phyloP scores from a whole-genome alignment of 1,139 yeast species.

The Kodamaea plutei region DNA sequence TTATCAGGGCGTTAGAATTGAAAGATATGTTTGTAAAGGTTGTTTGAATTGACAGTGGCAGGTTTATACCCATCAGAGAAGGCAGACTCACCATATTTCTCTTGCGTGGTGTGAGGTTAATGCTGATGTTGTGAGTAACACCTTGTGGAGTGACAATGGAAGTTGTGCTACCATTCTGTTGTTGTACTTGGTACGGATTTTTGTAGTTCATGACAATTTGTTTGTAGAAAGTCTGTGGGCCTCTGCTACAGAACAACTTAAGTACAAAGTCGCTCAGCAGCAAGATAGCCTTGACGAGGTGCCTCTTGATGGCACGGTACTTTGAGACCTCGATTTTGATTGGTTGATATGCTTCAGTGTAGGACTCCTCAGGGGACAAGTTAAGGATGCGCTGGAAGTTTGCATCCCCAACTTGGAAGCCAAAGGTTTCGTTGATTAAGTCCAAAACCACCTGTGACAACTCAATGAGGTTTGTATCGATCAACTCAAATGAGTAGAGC shows the following conservation, averaged over 20 bases:
- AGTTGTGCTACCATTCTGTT: constrained; percentile 4
- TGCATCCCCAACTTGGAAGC: constrained; percentile 9
- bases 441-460: constrained; percentile 33
- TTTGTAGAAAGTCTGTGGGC: constrained; percentile 29
- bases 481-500: constrained; percentile 34
- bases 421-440: constrained; percentile 32
- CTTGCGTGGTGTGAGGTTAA: constrained; percentile 12
- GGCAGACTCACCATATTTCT: constrained; percentile 12
- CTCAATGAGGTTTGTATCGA: constrained; percentile 31
- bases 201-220: constrained; percentile 2
- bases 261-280: constrained; percentile 33
- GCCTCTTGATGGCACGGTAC: constrained; percentile 25
- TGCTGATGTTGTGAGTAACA: constrained; percentile 9
- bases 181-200: constrained; percentile 2
- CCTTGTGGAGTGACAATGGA: constrained; percentile 8
- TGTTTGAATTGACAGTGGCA: constrained; percentile 3
- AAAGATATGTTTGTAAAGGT: constrained; percentile 2
- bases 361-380: not conserved
- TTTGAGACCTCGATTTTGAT: constrained; percentile 1
- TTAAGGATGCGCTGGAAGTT: not conserved
- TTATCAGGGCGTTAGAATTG: constrained; percentile 5
- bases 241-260: constrained; percentile 29
- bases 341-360: not conserved
- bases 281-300: constrained; percentile 29
- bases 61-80: constrained; percentile 4